phyloP scores from a whole-genome alignment of 2,329 filamentous ascomycete genomes.

The Ceratocystis ficicola region DNA sequence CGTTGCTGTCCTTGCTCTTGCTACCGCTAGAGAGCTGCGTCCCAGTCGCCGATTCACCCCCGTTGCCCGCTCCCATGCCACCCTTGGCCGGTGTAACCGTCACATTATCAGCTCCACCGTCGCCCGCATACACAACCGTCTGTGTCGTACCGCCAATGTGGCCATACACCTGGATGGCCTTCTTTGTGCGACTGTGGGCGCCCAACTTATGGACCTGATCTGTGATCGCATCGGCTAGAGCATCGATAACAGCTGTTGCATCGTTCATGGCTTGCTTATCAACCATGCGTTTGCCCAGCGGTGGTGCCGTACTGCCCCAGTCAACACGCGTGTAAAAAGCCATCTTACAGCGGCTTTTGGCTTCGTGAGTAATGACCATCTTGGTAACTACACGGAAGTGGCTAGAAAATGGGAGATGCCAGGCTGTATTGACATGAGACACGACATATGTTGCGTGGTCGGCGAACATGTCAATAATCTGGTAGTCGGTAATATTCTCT shows the following conservation, averaged over 20 bases:
- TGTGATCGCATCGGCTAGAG: constrained; percentile 61
- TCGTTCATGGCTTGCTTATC: constrained; percentile 64
- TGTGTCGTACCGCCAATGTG: constrained; percentile 57
- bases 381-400: constrained; percentile 77
- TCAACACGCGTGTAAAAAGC: constrained; percentile 79
- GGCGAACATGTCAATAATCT: constrained; percentile 71
- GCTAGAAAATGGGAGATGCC: constrained; percentile 73
- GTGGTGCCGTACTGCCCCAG: constrained; percentile 57
- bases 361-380: constrained; percentile 83
- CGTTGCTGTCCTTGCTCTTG: not conserved
- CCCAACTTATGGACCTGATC: constrained; percentile 68
- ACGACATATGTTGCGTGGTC: constrained; percentile 61
- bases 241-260: constrained; percentile 57
- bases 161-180: constrained; percentile 69
- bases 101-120: constrained; percentile 29
- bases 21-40: not conserved
- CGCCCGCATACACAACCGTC: constrained; percentile 45
- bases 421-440: constrained; percentile 50
- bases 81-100: not conserved
- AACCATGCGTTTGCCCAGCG: constrained; percentile 48
- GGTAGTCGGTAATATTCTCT: constrained; percentile 62
- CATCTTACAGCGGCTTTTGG: constrained; percentile 85
- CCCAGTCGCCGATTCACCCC: not conserved
- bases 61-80: not conserved
- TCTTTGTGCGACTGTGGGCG: constrained; percentile 59